Conservation (phyloP, 176 grass and related monocot genomes). For the Alopecurus myosuroides region DNA sequence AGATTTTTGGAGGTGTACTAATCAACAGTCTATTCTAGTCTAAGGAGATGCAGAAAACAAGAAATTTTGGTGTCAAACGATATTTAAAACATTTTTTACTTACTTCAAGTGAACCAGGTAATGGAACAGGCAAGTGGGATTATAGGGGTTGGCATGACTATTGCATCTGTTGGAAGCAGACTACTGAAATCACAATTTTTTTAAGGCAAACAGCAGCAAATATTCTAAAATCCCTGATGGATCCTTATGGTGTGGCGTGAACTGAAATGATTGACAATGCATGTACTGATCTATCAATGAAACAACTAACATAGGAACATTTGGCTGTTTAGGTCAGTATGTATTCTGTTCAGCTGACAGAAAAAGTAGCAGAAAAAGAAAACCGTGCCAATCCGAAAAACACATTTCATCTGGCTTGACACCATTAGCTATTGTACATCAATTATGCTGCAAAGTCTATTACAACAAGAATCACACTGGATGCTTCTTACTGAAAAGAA, state of each 20-base stretch:
- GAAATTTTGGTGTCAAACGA: background rate
- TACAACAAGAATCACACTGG: background rate
- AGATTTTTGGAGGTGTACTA: background rate
- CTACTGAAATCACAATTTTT: constrained; percentile 14
- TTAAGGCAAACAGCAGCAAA: background rate
- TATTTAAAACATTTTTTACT: constrained; percentile 1
- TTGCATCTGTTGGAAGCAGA: background rate
- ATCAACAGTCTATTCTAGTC: background rate
- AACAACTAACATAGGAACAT: background rate
- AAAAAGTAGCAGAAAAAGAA: constrained; percentile 8
- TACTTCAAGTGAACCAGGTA: background rate
- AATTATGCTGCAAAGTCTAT: background rate
- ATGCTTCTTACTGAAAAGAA: background rate
- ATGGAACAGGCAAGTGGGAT: background rate
- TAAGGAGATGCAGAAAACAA: background rate
- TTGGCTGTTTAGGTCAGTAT: background rate
- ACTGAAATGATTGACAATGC: background rate
- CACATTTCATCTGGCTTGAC: background rate
- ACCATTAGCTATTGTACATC: background rate
- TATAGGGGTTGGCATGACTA: background rate
- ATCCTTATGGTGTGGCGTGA: background rate
- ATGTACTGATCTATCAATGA: background rate
- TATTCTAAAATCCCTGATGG: constrained; percentile 6
- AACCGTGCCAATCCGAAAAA: background rate
- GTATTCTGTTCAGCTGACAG: constrained; percentile 8